Evolutionary conservation across 331 rosid genomes (phyloP).

Genomic region (Ulmus americana): DNA sequence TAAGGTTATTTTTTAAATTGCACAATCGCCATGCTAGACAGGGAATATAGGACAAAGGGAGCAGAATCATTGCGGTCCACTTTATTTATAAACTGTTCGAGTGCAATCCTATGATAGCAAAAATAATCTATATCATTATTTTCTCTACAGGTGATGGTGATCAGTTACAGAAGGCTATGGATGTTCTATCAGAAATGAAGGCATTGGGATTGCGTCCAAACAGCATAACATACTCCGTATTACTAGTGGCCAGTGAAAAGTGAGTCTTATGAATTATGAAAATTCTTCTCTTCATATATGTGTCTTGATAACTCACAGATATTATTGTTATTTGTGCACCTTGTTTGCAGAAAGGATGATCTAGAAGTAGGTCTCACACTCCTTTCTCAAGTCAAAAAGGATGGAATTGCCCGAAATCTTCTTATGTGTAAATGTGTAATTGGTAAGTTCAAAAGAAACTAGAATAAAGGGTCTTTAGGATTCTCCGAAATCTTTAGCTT

Average conservation of each 20-base stretch:
- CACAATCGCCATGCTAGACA: no score
- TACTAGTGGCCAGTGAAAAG: slow-evolving; percentile 78
- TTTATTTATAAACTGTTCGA: neutral
- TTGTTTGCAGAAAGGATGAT: slow-evolving; percentile 56
- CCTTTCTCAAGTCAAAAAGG: slow-evolving; percentile 69
- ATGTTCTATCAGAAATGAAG: slow-evolving; percentile 74
- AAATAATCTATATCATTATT: slow-evolving; percentile 20
- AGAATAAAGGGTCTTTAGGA: neutral
- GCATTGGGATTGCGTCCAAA: slow-evolving; percentile 66
- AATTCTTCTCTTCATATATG: slow-evolving; percentile 12
- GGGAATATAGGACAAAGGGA: no score
- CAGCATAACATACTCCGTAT: slow-evolving; percentile 82
- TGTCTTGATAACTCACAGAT: neutral
- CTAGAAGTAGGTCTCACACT: slow-evolving; percentile 70
- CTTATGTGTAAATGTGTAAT: slow-evolving; percentile 63
- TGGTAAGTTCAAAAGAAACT: slow-evolving; percentile 41
- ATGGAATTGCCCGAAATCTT: slow-evolving; percentile 48
- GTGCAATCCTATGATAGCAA: slow-evolving; percentile 16
- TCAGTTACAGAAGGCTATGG: slow-evolving; percentile 77
- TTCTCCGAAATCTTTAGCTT: slow-evolving; percentile 8
- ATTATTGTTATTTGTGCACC: slow-evolving; percentile 4
- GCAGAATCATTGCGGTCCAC: no score
- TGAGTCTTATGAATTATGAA: slow-evolving; percentile 27
- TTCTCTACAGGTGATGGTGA: slow-evolving; percentile 75
- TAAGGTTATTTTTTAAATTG: no score